Evolutionary conservation across 1,139 yeast genomes (phyloP).

Genomic region (Geotrichum bryndzae): DNA sequence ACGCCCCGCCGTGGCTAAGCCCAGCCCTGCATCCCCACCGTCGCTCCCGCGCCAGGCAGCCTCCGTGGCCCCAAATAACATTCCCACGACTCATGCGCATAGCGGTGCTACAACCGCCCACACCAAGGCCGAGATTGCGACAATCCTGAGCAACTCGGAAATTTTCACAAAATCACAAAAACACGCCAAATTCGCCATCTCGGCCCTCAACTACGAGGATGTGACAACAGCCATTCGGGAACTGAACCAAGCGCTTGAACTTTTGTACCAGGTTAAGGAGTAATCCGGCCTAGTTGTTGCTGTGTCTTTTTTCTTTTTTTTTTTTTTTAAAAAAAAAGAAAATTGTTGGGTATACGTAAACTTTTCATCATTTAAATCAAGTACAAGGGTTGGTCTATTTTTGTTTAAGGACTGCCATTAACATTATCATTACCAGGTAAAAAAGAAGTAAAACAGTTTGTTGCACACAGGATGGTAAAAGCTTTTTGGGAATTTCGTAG

Average conservation of each 20-base stretch:
- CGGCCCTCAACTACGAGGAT: conserved; percentile 92
- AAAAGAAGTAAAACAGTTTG: too few species aligned
- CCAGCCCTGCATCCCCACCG: conserved; percentile 20
- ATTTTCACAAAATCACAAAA: conserved; percentile 67
- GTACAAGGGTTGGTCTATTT: too few species aligned
- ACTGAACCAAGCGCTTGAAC: conserved; percentile 53
- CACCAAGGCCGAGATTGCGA: conserved; percentile 44
- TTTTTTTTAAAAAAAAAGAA: too few species aligned
- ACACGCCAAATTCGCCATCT: conserved; percentile 83
- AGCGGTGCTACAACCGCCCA: conserved; percentile 23
- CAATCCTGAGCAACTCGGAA: conserved; percentile 55
- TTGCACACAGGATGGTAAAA: too few species aligned
- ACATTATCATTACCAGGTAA: too few species aligned
- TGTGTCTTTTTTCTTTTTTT: too few species aligned
- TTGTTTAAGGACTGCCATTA: too few species aligned
- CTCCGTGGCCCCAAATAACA: conserved; percentile 6
- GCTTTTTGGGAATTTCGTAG: too few species aligned
- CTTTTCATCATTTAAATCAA: too few species aligned
- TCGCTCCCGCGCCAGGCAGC: conserved; percentile 13
- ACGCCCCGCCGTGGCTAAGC: background rate
- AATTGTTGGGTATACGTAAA: too few species aligned
- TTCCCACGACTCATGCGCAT: conserved; percentile 3
- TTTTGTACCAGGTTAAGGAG: conserved; percentile 21
- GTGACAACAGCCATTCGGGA: conserved; percentile 74
- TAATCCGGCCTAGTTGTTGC: background rate